Evolutionary conservation across 176 grass and related monocot genomes (phyloP), one percentile per base, ranked within the genome.

Genomic region (sorghum (Sorghum bicolor)): DNA sequence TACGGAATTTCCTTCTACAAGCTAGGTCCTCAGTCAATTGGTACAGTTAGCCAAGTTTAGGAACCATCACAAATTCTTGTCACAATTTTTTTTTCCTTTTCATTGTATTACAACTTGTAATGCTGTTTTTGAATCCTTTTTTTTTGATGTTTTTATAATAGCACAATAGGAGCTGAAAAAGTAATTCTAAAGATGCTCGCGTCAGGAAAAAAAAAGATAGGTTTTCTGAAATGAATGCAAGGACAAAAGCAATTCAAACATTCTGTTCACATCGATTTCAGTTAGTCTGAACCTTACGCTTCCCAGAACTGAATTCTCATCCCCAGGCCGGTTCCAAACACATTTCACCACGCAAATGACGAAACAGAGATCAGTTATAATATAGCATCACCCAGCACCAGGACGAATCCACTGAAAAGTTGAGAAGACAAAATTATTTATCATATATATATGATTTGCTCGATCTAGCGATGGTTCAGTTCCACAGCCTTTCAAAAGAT

Each of bases 401-500:
- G 82, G 47, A n/a, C n/a, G n/a, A 76, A 89, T 68, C 87, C 76
- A 43, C 41, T 2, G 32, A 67, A 74, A 84, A 88, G 67, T 22
- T 3, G 86, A 58, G 38, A 26, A 41, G 22, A 33, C 64, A 39
- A 58, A n/a, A 36, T 74, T 74, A 5, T 72, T 28, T 73, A 32
- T 45, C 11, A 33, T 40, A 60, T 77, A 15, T 5, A 15, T n/a
- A 36, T 24, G 78, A 80, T 69, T 37, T 47, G 31, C 45, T 69
- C 31, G 13, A 69, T 81, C 79, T 55, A 57, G 36, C 22, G 64
- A 81, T 70, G 13, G 19, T 57, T 55, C 53, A 83, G 63, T 85
- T 68, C 61, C 71, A 86, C 78, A 67, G 80, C 64, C 64, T 79
- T 79, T 38, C 67, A 34, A 82, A 86, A 89, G 78, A 50, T 17